Base-by-base conservation (phyloP, 1,139 yeast species). In the Candida pseudoviswanathii region DNA sequence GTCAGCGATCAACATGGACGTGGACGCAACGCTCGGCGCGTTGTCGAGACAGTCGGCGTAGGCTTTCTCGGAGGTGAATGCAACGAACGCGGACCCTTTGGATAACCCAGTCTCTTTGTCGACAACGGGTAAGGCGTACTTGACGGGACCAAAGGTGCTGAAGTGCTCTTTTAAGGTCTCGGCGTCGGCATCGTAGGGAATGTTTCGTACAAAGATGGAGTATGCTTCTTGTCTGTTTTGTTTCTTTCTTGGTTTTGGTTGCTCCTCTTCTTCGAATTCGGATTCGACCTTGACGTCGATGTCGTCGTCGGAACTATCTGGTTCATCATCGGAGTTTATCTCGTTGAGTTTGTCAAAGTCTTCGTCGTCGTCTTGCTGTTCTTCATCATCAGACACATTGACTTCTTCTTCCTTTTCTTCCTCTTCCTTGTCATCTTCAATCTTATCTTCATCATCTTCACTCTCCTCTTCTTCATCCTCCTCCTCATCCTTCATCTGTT, bases 21-120 rank as follows among this genome's bases (percentile, higher is more conserved):
- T 81, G 2, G 90, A 73, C 8, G 85, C 82, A n/a, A 82, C 78
- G 31, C 81, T 78, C 32, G 98, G 98, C 0, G 98, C 96, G 59
- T 83, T 78, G 3, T 77, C 77, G 39, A 92, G 68, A 70, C 98
- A 94, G 48, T 79, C 78, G 31, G 77, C 75, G 60, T 83, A 89
- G 2, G 89, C 82, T 4, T 77, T 82, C 53, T 81, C 82, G 32
- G 78, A 73, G 48, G 65, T 68, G 64, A 94, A 94, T 0, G 97
- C 96, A 41, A 94, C 96, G 65, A 94, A 94, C 0, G 97, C 99
- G 0, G 97, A 87, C 50, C 99, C 99, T 65, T 80, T 89, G 8
- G 99, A 91, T 52, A 89, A 74, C 3, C 96, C 96, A 2, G 96
- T 85, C 50, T 77, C 86, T 62, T 78, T 87, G 64, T 95, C 99